Conservation (phyloP, 805 yeast genomes). For the Candida jianshihensis region DNA sequence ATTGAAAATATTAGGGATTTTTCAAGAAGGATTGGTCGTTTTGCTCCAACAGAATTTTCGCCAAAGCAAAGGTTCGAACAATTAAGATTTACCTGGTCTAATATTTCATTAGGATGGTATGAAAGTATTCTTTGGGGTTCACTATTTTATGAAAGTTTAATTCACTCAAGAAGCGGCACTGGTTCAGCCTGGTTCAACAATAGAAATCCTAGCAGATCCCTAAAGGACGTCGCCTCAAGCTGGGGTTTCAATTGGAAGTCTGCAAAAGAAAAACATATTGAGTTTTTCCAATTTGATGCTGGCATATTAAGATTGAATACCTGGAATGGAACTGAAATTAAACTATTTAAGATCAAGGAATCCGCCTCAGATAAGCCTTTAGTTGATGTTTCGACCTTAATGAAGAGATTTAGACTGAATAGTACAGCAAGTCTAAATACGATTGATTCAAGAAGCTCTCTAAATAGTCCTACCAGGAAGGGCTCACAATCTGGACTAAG, state of each 20-base stretch:
- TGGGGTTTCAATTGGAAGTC: constrained; percentile 29
- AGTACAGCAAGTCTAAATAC: constrained; percentile 20
- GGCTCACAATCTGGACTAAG: constrained; percentile 10
- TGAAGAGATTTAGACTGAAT: constrained; percentile 30
- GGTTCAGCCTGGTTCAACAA: constrained; percentile 20
- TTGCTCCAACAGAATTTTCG: constrained; percentile 33
- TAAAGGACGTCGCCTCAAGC: constrained; percentile 28
- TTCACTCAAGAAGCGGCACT: constrained; percentile 6
- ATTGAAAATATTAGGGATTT: constrained; percentile 33
- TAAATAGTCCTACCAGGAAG: constrained; percentile 5
- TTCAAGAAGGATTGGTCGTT: constrained; percentile 16
- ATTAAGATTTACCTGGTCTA: constrained; percentile 56
- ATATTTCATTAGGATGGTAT: constrained; percentile 69
- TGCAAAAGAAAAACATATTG: constrained; percentile 5
- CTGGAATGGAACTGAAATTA: constrained; percentile 16
- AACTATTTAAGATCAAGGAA: constrained; percentile 29
- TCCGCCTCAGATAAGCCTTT: constrained; percentile 34
- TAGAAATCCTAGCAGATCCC: constrained; percentile 16
- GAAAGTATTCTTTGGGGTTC: constrained; percentile 55
- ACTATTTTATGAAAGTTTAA: constrained; percentile 33
- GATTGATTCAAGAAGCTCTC: constrained; percentile 11
- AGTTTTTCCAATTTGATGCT: constrained; percentile 4
- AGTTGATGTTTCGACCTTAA: constrained; percentile 32
- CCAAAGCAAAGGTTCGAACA: constrained; percentile 38
- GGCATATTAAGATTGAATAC: neutral